Percentiles rank a stretch among this genome's conserved stretches.
Evolutionary conservation across 2,329 filamentous ascomycete species (phyloP).

Genomic region (Arthrobotrys sphaeroides): DNA sequence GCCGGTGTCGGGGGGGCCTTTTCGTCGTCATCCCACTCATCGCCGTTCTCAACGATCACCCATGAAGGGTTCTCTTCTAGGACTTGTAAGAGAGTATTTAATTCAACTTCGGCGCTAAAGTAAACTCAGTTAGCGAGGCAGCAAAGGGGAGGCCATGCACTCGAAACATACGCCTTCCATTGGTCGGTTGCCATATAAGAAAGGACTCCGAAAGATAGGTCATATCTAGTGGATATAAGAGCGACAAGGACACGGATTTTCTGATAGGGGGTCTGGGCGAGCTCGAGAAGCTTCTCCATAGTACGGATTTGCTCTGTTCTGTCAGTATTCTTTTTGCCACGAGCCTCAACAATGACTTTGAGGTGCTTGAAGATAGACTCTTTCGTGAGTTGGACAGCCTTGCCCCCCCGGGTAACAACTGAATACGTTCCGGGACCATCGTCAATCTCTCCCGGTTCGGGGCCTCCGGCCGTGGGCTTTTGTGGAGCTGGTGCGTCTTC

Average conservation of each 20-base stretch:
- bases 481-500: constrained; percentile 68
- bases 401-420: constrained; percentile 87
- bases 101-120: constrained; percentile 78
- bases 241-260: constrained; percentile 90
- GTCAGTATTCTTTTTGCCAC: constrained; percentile 99
- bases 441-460: constrained; percentile 64
- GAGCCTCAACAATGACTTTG: constrained; percentile 88
- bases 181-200: constrained; percentile 93
- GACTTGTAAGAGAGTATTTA: constrained; percentile 77
- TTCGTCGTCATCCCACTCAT: constrained; percentile 99
- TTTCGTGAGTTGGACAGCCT: constrained; percentile 88
- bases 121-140: neutral
- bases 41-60: constrained; percentile 87
- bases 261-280: constrained; percentile 90
- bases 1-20: constrained; percentile 79
- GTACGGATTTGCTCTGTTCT: constrained; percentile 91
- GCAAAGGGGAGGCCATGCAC: neutral
- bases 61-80: constrained; percentile 82
- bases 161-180: constrained; percentile 76
- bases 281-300: constrained; percentile 95
- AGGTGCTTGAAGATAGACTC: constrained; percentile 99
- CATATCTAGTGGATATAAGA: constrained; percentile 91
- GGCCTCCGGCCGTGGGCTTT: constrained; percentile 59
- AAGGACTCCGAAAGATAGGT: constrained; percentile 80
- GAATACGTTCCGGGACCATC: constrained; percentile 87